Percentiles rank a stretch among this genome's conserved stretches.
These are phyloP conservation scores for Nothopassalora personata DNA, from an alignment of 2,329 filamentous ascomycete species.

Conservation along the genomic window DNA sequence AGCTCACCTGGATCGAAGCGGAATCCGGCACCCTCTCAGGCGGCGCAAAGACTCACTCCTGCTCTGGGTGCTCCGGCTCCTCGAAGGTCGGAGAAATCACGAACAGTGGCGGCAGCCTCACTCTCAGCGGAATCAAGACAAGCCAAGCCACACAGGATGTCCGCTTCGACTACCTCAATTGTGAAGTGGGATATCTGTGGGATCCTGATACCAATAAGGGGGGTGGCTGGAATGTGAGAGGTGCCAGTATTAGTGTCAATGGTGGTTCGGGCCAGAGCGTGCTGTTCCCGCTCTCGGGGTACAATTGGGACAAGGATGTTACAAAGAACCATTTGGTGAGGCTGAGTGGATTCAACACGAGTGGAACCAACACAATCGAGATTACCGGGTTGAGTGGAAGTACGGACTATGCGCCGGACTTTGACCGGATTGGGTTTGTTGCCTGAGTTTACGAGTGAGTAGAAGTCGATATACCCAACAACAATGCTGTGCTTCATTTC, in stretches of 20 bases:
- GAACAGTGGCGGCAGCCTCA: conserved; percentile 15
- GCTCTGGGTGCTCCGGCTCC: conserved; percentile 32
- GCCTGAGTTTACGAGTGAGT: neutral
- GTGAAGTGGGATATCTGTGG: conserved; percentile 35
- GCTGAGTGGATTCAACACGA: conserved; percentile 24
- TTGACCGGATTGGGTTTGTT: conserved; percentile 25
- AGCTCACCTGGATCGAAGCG: conserved; percentile 30
- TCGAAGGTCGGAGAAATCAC: conserved; percentile 33
- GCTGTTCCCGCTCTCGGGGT: conserved; percentile 38
- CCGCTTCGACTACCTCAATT: conserved; percentile 39
- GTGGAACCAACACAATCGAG: conserved; percentile 23
- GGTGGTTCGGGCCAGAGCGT: conserved; percentile 33
- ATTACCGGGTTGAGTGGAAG: conserved; percentile 21
- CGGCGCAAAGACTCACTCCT: conserved; percentile 27
- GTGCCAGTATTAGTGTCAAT: conserved; percentile 37
- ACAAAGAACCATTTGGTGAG: conserved; percentile 22
- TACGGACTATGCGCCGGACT: conserved; percentile 25
- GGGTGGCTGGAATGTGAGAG: conserved; percentile 31
- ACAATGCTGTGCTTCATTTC: no score
- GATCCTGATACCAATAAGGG: conserved; percentile 4
- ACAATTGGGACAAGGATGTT: conserved; percentile 36
- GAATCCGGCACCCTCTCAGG: conserved; percentile 30
- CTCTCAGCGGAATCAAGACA: conserved; percentile 27
- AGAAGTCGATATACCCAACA: no score
- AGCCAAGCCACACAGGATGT: conserved; percentile 31